phyloP scores from a whole-genome alignment of 2,329 filamentous ascomycete genomes.

The Xylaria sp. region DNA sequence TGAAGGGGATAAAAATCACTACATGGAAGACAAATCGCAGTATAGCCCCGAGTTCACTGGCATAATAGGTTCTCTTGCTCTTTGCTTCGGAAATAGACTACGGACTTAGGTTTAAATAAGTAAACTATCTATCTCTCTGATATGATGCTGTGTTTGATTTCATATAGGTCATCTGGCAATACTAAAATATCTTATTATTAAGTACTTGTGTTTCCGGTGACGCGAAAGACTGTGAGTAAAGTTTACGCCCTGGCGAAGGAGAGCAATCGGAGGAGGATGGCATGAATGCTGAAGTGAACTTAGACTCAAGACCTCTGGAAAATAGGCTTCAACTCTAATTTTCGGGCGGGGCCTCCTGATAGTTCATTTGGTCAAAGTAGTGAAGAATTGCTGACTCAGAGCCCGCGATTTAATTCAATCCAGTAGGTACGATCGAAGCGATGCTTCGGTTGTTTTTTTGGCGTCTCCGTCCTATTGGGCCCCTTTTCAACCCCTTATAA shows the following conservation, averaged over 20 bases:
- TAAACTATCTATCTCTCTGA: neutral
- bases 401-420: no score
- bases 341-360: no score
- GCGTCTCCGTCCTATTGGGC: no score
- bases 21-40: neutral
- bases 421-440: no score
- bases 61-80: conserved; percentile 12
- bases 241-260: neutral
- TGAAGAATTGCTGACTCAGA: no score
- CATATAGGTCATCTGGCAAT: neutral
- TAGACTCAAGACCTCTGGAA: no score
- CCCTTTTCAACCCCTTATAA: no score
- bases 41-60: neutral
- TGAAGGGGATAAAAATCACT: neutral
- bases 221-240: neutral
- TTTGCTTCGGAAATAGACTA: neutral
- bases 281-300: no score
- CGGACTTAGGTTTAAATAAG: neutral
- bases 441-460: no score
- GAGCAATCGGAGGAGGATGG: neutral
- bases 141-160: neutral
- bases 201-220: neutral
- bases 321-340: no score
- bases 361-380: no score
- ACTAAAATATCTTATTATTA: neutral